Base-by-base conservation (phyloP, 2,329 filamentous ascomycete genomes). In the Penicillium sp. region DNA sequence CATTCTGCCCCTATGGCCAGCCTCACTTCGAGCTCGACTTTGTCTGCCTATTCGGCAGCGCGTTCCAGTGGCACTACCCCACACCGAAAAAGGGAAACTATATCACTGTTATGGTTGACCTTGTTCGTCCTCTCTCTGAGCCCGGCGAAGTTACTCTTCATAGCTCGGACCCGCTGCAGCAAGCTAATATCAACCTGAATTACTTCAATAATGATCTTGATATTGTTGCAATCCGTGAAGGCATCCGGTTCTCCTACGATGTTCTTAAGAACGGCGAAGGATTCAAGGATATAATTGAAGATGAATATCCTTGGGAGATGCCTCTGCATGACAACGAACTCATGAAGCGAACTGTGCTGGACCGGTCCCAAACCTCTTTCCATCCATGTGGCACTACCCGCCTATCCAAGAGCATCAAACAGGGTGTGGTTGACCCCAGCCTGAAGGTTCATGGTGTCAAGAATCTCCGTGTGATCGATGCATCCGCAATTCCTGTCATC, bases 21-120 rank as follows among this genome's bases (percentile, higher is more conserved):
- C 83, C 83, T 23, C 83, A 86, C 59, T 85, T 86, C 59, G 83
- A 86, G 69, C 76, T 85, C 29, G 84, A 87, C 69, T 87, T 87
- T 61, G 80, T 87, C 10, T 73, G 77, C 48, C 79, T 87, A 75
- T 87, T 87, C 65, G 70, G 77, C 36, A 70, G 71, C 10, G 78
- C 78, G 0, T 82, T 81, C 69, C 78, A 81, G 61, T 80, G 77
- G 77, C 78, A 81, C 55, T 74, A 42, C 28, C 39, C 39, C 5
- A 21, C 24, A n/a, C 39, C 39, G 3, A 10, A 6, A 4, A 43
- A 43, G 24, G 39, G 36, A 14, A 43, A 21, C 23, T 43, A 28
- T 16, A 26, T 43, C 10, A 43, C 39, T 9, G 79, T 87, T 1
- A 81, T 87, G 48, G 79, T 81, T 7, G 78, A 80, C 51, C 71